These are phyloP conservation scores for Hypomyces rosellus DNA, from an alignment of 2,329 filamentous ascomycete genomes.

Conservation along the genomic window DNA sequence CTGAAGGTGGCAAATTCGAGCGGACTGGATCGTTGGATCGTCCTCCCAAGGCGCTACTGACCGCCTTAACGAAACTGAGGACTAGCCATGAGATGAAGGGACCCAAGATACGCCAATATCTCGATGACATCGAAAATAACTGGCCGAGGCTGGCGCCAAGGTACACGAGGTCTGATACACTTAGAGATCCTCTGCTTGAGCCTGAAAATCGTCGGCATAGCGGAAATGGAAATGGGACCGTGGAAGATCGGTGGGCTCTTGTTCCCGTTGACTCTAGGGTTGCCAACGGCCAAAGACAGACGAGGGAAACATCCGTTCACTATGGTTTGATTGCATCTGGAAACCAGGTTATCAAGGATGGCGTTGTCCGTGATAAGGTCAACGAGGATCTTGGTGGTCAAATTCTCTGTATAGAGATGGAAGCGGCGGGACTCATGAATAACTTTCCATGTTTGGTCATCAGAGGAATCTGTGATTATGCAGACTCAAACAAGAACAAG, in stretches of 20 bases:
- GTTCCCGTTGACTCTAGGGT: too few species aligned
- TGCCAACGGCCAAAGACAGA: background rate
- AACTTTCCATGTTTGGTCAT: slow-evolving; percentile 28
- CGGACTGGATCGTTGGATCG: slow-evolving; percentile 1
- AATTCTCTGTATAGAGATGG: slow-evolving; percentile 21
- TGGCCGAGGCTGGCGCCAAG: background rate
- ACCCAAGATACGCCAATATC: background rate
- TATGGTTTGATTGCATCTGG: slow-evolving; percentile 18
- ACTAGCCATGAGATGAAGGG: background rate
- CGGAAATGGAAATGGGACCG: too few species aligned
- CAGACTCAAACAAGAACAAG: slow-evolving; percentile 33
- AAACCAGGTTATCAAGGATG: slow-evolving; percentile 31
- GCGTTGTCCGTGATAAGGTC: slow-evolving; percentile 22
- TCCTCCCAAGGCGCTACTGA: slow-evolving; percentile 5
- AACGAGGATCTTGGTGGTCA: slow-evolving; percentile 8
- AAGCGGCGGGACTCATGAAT: slow-evolving; percentile 12
- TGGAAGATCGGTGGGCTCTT: too few species aligned
- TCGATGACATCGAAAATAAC: background rate
- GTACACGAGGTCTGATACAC: background rate
- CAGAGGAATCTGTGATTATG: slow-evolving; percentile 34
- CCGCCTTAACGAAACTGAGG: slow-evolving; percentile 2
- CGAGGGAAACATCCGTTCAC: background rate
- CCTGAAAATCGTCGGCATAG: background rate
- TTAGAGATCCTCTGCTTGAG: background rate
- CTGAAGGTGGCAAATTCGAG: background rate